Base-by-base conservation (phyloP, 2,329 filamentous ascomycete species). In the Penicillium decumbens region DNA sequence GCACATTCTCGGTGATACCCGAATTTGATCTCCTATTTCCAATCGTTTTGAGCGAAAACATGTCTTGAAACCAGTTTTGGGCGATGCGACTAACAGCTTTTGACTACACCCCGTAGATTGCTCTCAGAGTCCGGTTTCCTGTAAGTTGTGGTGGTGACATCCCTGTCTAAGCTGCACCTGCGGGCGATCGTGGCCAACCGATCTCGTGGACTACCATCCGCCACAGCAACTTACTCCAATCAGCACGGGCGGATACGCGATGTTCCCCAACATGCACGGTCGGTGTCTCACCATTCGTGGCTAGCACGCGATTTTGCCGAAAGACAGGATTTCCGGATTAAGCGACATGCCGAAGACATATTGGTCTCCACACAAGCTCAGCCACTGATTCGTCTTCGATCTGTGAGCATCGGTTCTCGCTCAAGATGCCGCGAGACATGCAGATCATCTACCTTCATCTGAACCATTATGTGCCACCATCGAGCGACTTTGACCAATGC, bases 51-150 rank as follows among this genome's bases (percentile, higher is more conserved):
- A 42, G 51, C 40, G 41, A 55, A 45, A 48, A 47, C 43, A 43
- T 37, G 44, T 18, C 49, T 55, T 42, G 38, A 47, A 56, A 47
- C 39, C 33, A 53, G 45, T 53, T 51, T 59, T 53, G 56, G 57
- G 51, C 51, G 56, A 52, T 54, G 58, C 60, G 59, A 69, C 65
- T 69, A 65, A 69, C 68, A 51, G 29, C 54, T 59, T 51, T 62
- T 58, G 54, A 49, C 49, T 53, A 55, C 53, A 54, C 47, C 51
- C 48, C 65, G 69, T 73, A 74, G 71, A 70, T 66, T 76, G 45
- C 65, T 76, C 37, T 75, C 72, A 49, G 73, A 76, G 63, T 76
- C 73, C 43, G 73, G 73, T 52, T 76, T 76, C 63, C 61, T 76
- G 59, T 76, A 72, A 63, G 57, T 49, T 53, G 56, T 45, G 52